Evolutionary conservation across 768 basidiomycete species (phyloP), one percentile per base, ranked within the genome.

Genomic region (Psilocybe cubensis): DNA sequence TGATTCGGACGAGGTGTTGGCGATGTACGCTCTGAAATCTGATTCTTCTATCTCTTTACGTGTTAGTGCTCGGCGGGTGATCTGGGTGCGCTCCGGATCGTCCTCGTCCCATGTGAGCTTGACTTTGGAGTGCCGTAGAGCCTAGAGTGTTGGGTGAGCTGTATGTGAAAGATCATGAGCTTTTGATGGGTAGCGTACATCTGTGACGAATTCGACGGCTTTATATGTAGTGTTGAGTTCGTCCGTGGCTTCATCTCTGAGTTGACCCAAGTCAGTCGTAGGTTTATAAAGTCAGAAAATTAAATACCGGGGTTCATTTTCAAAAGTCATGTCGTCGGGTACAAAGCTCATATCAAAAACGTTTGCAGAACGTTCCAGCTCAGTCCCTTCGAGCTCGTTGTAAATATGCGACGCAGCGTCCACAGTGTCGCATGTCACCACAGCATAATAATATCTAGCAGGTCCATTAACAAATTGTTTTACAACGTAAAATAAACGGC

Each of bases 61-160:
- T 0, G 91, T 85, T 40, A 97, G 76, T 0, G 79, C 77, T 20
- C 94, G 88, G 44, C 94, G 86, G 1, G 95, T 93, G 47, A 95
- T 65, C 42, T 85, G 86, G 55, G 80, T 82, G 38, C 96, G 88
- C 66, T 95, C 91, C 0, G 92, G 88, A 63, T 98, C 96, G 71
- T 98, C 97, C 53, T 95, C 92, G 63, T 99, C 97, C 97, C 97
- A 99, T 4, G 96, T 97, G 28, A 98, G 82, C 67, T 93, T 97
- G 58, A 98, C 96, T 78, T 94, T 97, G 12, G 97, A 99, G 70
- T 98, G 96, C 4, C 96, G 90, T 4, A 99, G 84, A 9, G 96
- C 96, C 95, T 98, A 61, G 5, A 25, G 7, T 44, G 14, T 8
- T 24, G 20, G 29, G 14, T 27, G 21, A 23, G 23, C 44, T 46